A percentile compares a stretch with the other conserved stretches of the same genome.
These are phyloP conservation scores for Cryptococcus sp. DNA, from an alignment of 1,284 basidiomycete genomes.

Conservation along the genomic window DNA sequence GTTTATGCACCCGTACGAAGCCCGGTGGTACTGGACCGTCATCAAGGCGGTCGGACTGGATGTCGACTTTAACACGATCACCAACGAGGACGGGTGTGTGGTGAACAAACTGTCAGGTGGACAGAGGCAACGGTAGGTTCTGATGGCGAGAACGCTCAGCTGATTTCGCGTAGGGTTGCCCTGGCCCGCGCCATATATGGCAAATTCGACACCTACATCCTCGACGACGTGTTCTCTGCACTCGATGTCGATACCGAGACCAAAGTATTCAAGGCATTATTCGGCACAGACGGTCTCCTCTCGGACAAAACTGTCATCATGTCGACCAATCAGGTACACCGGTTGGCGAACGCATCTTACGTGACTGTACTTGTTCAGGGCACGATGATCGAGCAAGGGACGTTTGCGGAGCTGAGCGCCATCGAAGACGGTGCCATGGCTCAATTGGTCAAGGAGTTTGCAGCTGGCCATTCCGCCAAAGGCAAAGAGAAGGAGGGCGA, in stretches of 20 bases:
- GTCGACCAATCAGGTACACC: constrained; percentile 27
- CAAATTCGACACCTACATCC: constrained; percentile 62
- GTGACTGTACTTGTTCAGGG: constrained; percentile 15
- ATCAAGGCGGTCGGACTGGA: constrained; percentile 70
- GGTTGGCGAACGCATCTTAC: constrained; percentile 13
- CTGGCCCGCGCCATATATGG: constrained; percentile 55
- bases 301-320: constrained; percentile 13
- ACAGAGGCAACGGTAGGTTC: constrained; percentile 67
- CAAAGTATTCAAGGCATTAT: constrained; percentile 17
- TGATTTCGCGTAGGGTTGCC: constrained; percentile 17
- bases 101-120: constrained; percentile 58
- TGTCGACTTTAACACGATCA: constrained; percentile 67
- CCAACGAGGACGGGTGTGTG: constrained; percentile 62
- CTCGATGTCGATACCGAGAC: constrained; percentile 64
- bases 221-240: constrained; percentile 82
- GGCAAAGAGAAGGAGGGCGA: constrained; percentile 5
- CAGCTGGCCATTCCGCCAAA: constrained; percentile 10
- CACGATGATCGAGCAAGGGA: constrained; percentile 16
- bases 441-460: constrained; percentile 14
- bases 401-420: constrained; percentile 5
- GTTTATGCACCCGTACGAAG: constrained; percentile 66
- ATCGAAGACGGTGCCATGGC: constrained; percentile 6
- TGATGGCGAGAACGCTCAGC: not conserved
- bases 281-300: constrained; percentile 15
- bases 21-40: constrained; percentile 66